Evolutionary conservation across 371 early-diverging fungal genomes (phyloP).

Genomic region (Rhizopus delemar): DNA sequence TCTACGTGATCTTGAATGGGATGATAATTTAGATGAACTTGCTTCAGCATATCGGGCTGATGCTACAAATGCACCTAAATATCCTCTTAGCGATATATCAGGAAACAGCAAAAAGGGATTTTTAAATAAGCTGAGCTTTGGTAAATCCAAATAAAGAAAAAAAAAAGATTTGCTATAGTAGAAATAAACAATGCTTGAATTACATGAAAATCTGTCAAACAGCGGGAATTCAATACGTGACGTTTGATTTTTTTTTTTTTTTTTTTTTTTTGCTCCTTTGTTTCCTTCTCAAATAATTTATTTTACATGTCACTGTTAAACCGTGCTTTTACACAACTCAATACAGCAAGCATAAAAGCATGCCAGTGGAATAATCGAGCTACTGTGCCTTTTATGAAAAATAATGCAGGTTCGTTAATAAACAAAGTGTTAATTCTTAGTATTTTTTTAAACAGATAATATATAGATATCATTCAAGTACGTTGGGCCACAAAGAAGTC

Average conservation of each 20-base stretch:
- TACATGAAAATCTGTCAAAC: not conserved
- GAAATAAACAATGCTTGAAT: not conserved
- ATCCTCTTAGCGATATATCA: constrained; percentile 38
- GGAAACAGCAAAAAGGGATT: constrained; percentile 21
- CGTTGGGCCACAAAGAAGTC: constrained; percentile 92
- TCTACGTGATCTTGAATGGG: constrained; percentile 52
- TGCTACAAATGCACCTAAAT: constrained; percentile 42
- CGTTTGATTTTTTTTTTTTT: not conserved
- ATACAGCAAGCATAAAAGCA: constrained; percentile 3
- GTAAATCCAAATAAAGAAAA: constrained; percentile 1
- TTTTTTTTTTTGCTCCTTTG: not conserved
- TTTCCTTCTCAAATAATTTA: not conserved
- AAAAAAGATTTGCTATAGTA: not conserved
- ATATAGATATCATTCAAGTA: constrained; percentile 55
- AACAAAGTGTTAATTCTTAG: not conserved
- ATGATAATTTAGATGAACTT: constrained; percentile 44
- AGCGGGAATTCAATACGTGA: constrained; percentile 1
- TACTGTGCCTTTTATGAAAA: constrained; percentile 18
- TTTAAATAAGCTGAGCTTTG: constrained; percentile 8
- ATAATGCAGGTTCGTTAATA: constrained; percentile 15
- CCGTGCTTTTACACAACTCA: constrained; percentile 24
- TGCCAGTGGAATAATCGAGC: constrained; percentile 10
- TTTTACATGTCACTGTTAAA: constrained; percentile 23
- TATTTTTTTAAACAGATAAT: constrained; percentile 5
- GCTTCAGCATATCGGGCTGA: constrained; percentile 42